Conservation (phyloP, 805 yeast species). For the Starmerella gropengiesseri region DNA sequence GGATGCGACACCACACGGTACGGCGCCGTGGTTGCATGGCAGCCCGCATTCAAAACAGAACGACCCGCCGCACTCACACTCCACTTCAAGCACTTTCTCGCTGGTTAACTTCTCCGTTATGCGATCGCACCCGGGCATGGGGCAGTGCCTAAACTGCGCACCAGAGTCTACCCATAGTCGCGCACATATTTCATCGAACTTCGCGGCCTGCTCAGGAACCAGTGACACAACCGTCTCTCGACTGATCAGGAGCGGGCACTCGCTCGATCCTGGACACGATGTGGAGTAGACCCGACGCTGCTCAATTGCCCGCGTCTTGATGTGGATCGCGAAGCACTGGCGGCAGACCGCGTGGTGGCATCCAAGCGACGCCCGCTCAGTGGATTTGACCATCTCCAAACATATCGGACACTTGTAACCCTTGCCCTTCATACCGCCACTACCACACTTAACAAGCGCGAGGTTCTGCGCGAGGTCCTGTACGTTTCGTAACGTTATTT, state of each 20-base stretch:
- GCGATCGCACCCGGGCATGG: constrained; percentile 19
- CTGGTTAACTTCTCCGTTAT: constrained; percentile 39
- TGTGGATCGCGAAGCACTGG: constrained; percentile 55
- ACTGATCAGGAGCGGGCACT: constrained; percentile 36
- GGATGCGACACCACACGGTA: constrained; percentile 60
- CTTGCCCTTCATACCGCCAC: constrained; percentile 12
- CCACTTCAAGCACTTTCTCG: constrained; percentile 38
- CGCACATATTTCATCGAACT: constrained; percentile 6
- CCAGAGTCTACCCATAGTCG: constrained; percentile 8
- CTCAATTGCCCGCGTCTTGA: constrained; percentile 34
- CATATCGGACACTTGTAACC: constrained; percentile 16
- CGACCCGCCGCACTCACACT: constrained; percentile 52
- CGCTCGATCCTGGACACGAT: constrained; percentile 52
- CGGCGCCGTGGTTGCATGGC: constrained; percentile 68
- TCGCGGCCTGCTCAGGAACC: neutral
- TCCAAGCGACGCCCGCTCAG: constrained; percentile 28
- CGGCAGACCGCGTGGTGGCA: constrained; percentile 68
- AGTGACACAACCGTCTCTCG: constrained; percentile 23
- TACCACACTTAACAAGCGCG: neutral
- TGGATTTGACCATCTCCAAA: neutral
- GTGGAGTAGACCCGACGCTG: constrained; percentile 33
- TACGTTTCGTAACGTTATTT: neutral
- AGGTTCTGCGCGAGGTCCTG: constrained; percentile 1
- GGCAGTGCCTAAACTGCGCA: constrained; percentile 15
- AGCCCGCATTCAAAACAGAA: constrained; percentile 68